These are phyloP conservation scores for Pinus albicaulis DNA, from an alignment of 75 land plant genomes.

Conservation along the genomic window DNA sequence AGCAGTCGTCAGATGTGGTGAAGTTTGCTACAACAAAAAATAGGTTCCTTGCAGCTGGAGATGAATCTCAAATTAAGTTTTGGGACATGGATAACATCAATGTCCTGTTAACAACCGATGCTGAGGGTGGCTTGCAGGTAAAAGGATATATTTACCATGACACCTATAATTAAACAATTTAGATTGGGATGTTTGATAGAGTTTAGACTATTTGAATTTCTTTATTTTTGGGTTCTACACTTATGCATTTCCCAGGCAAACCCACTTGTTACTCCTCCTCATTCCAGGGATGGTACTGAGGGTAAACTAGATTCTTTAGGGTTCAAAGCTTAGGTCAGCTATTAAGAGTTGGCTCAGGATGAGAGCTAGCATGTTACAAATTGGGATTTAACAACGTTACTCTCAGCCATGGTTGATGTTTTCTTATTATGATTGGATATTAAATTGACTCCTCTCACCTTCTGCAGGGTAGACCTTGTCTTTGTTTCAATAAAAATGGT, in stretches of 20 bases:
- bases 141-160: background rate
- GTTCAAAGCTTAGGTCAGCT: too few relatives aligned
- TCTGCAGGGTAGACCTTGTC: conserved; percentile 19
- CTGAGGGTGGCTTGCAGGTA: conserved; percentile 41
- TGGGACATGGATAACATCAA: conserved; percentile 63
- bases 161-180: background rate
- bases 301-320: too few relatives aligned
- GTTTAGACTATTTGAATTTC: background rate
- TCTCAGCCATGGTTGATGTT: too few relatives aligned
- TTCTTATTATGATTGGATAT: background rate
- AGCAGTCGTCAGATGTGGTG: conserved; percentile 49
- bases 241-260: too few relatives aligned
- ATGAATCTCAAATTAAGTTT: conserved; percentile 41
- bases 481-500: conserved; percentile 34
- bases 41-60: conserved; percentile 51
- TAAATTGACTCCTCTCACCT: background rate
- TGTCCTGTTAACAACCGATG: conserved; percentile 42
- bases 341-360: too few relatives aligned
- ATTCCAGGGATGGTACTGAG: too few relatives aligned
- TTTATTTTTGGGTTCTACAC: too few relatives aligned
- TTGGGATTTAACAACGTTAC: too few relatives aligned
- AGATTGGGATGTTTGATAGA: background rate
- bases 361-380: too few relatives aligned
- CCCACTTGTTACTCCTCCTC: too few relatives aligned
- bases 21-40: conserved; percentile 65